Base-by-base conservation (phyloP, 2,329 filamentous ascomycete species). In the Cryphonectria parasitica region DNA sequence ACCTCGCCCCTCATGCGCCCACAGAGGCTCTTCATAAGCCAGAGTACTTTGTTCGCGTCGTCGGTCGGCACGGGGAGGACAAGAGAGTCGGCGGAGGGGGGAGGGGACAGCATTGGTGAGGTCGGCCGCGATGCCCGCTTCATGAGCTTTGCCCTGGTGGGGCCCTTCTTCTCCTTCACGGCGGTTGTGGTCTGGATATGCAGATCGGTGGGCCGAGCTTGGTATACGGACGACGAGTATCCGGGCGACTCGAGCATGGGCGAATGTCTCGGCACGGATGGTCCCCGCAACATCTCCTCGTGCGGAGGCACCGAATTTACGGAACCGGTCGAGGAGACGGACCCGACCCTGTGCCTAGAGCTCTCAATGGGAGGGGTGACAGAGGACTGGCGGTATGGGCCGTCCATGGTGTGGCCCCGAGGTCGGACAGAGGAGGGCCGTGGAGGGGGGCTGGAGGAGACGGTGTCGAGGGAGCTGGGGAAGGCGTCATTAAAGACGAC, bases 1-100 rank as follows among this genome's bases (percentile, higher is more conserved):
- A 94, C 85, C 74, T 91, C 89, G 69, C 93, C 93, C 75, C 90
- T 90, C 92, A 95, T 96, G 74, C 90, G 88, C 39, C 93, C 93
- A 76, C 91, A 92, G 8, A 94, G 83, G 34, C 87, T 90, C 78
- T 90, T 92, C 92, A 96, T 95, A 71, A 96, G 81, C 75, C 89
- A 85, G 68, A 94, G 82, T 36, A 95, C 86, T 77, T 89, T 92
- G 75, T 91, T 91, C 54, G 91, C 89, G 79, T 94, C 91, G 28
- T 88, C 86, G 4, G 89, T 90, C 49, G 87, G 86, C 64, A 91
- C 83, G 3, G 89, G 89, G 34, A 86, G 79, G 2, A 86, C 85
- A 2, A 91, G 78, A 6, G 88, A 89, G 77, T 91, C 89, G 71
- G 90, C 83, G 5, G 86, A 88, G 1, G 88, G 88, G 11, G 84